Base-by-base conservation (phyloP, 257 asterid genomes). In the Verbascum thapsus region DNA sequence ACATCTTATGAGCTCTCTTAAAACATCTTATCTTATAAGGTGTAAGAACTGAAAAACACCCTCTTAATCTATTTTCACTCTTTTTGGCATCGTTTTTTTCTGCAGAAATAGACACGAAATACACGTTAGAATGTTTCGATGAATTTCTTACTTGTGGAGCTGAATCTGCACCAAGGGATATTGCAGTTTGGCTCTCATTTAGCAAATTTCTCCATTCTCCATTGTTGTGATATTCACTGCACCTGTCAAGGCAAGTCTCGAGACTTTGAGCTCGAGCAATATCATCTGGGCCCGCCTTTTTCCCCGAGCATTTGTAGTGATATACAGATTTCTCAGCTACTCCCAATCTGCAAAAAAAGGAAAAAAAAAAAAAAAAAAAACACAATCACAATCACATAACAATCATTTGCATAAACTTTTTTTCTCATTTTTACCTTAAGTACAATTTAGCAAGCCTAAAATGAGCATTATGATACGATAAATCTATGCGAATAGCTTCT, bases 321-420 rank as follows among this genome's bases (percentile, higher is more conserved):
- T 37, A 10, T 34, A 77, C 10, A 32, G 88, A 87, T 76, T 73
- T 76, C 74, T 76, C 87, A 35, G 82, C 78, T 50, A 73, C 81
- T 44, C 95, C 95, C 59, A 83, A 76, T 73, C 95, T 86, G 72
- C 62, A n/a, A n/a, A n/a, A n/a, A n/a, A n/a, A n/a, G n/a, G n/a
- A n/a, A n/a, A n/a, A n/a, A n/a, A n/a, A n/a, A n/a, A n/a, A n/a
- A n/a, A n/a, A n/a, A n/a, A n/a, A n/a, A 23, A 30, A 58, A n/a
- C 53, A 48, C 3, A 51, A 37, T 35, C 10, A 53, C 44, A 65
- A 16, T 17, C 12, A 30, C 18, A 17, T 26, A 10, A 47, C 42
- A 23, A 52, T 13, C 17, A n/a, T 15, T 52, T n/a, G 3, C 0
- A 23, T 50, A 34, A 6, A n/a, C 6, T 15, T 16, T 16, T 1